Evolutionary conservation across 2,329 filamentous ascomycete species (phyloP).

Genomic region (Colletotrichum sp.): DNA sequence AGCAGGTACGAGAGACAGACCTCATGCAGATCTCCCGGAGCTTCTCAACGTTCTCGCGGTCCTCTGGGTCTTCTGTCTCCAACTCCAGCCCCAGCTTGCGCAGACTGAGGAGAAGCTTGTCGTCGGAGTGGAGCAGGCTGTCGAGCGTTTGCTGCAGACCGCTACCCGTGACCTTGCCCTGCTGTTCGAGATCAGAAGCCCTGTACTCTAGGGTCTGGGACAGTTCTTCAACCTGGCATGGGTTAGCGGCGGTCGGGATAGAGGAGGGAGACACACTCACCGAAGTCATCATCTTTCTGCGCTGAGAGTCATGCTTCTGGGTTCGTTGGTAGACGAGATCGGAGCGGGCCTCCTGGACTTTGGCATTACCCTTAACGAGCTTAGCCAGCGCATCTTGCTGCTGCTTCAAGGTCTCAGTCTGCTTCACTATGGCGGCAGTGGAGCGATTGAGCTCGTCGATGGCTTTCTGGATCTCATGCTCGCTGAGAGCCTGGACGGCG

Average conservation of each 20-base stretch:
- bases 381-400: constrained; percentile 67
- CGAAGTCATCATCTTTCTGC: constrained; percentile 45
- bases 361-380: constrained; percentile 50
- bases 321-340: constrained; percentile 37
- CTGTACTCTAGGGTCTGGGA: constrained; percentile 51
- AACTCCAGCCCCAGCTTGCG: constrained; percentile 71
- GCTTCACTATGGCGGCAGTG: constrained; percentile 67
- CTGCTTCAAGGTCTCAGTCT: constrained; percentile 64
- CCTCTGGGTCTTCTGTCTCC: constrained; percentile 54
- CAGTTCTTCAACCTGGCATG: constrained; percentile 50
- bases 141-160: constrained; percentile 54
- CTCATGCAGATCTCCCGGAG: constrained; percentile 65
- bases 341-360: constrained; percentile 35
- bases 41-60: constrained; percentile 57
- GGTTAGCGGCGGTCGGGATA: not conserved
- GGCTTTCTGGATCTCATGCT: constrained; percentile 65
- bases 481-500: constrained; percentile 55
- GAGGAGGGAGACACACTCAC: constrained; percentile 33
- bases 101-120: constrained; percentile 68
- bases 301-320: constrained; percentile 44
- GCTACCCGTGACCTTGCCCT: constrained; percentile 48
- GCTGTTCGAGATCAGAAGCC: constrained; percentile 55
- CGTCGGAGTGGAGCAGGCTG: constrained; percentile 62
- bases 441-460: constrained; percentile 69
- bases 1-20: constrained; percentile 29